These are phyloP conservation scores for Phialocephala subalpina DNA, from an alignment of 2,329 filamentous ascomycete species.

Conservation along the genomic window DNA sequence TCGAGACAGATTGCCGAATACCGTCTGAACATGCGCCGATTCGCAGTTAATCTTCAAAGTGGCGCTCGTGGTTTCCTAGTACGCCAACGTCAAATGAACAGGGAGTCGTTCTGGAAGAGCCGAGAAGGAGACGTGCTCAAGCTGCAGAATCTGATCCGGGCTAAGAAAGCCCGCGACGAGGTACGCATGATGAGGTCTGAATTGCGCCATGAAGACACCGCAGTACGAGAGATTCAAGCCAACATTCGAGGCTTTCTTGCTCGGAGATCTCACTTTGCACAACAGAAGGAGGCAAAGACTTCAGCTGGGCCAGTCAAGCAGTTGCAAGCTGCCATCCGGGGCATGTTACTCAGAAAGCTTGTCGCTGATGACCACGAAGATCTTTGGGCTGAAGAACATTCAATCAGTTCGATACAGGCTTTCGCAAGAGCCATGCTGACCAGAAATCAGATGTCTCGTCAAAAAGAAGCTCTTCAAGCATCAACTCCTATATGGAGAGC, in stretches of 20 bases:
- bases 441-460: slow-evolving; percentile 59
- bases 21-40: slow-evolving; percentile 81
- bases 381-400: slow-evolving; percentile 58
- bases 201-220: slow-evolving; percentile 67
- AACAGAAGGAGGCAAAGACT: slow-evolving; percentile 62
- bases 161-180: slow-evolving; percentile 68
- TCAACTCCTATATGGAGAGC: slow-evolving; percentile 59
- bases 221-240: slow-evolving; percentile 71
- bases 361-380: slow-evolving; percentile 60
- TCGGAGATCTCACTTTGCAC: slow-evolving; percentile 63
- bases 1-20: slow-evolving; percentile 84
- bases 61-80: slow-evolving; percentile 78
- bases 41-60: slow-evolving; percentile 83
- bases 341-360: slow-evolving; percentile 62
- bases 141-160: slow-evolving; percentile 83
- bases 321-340: slow-evolving; percentile 74
- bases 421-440: slow-evolving; percentile 68
- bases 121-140: slow-evolving; percentile 77
- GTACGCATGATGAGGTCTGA: slow-evolving; percentile 64
- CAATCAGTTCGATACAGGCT: slow-evolving; percentile 68
- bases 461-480: slow-evolving; percentile 59
- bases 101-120: slow-evolving; percentile 73
- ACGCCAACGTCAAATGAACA: slow-evolving; percentile 67
- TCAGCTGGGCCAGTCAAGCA: slow-evolving; percentile 60
- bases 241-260: slow-evolving; percentile 72